Percentiles rank a stretch among this genome's conserved stretches.
phyloP scores from a whole-genome alignment of 176 grass and related monocot genomes.

The Eleusine indica region DNA sequence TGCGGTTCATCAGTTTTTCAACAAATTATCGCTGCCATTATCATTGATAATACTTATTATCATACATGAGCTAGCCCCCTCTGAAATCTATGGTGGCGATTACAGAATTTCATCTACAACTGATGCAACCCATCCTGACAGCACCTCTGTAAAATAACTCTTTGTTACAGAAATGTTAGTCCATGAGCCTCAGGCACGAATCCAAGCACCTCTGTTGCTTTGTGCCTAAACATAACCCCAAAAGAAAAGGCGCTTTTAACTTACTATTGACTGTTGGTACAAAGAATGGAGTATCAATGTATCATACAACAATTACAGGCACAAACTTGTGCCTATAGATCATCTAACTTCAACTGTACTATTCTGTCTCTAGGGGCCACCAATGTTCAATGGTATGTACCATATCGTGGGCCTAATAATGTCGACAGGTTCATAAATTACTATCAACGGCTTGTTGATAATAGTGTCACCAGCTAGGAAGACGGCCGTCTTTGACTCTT shows the following conservation, averaged over 20 bases:
- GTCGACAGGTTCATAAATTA: constrained; percentile 45
- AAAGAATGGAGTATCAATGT: constrained; percentile 21
- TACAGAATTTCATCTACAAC: too few relatives aligned
- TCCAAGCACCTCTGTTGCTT: background rate
- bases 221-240: background rate
- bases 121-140: too few relatives aligned
- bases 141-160: too few relatives aligned
- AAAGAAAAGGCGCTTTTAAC: background rate
- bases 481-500: background rate
- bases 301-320: constrained; percentile 6
- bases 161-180: too few relatives aligned
- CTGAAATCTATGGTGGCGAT: too few relatives aligned
- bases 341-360: constrained; percentile 10
- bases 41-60: too few relatives aligned
- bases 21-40: too few relatives aligned
- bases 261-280: background rate
- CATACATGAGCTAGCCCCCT: too few relatives aligned
- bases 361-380: background rate
- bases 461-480: background rate
- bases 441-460: constrained; percentile 45
- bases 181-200: too few relatives aligned
- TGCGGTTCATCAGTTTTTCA: too few relatives aligned
- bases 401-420: background rate
- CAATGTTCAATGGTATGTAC: constrained; percentile 29
- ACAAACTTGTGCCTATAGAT: background rate